Conservation (phyloP, 805 yeast species). For the Saccharomycopsis selenospora region DNA sequence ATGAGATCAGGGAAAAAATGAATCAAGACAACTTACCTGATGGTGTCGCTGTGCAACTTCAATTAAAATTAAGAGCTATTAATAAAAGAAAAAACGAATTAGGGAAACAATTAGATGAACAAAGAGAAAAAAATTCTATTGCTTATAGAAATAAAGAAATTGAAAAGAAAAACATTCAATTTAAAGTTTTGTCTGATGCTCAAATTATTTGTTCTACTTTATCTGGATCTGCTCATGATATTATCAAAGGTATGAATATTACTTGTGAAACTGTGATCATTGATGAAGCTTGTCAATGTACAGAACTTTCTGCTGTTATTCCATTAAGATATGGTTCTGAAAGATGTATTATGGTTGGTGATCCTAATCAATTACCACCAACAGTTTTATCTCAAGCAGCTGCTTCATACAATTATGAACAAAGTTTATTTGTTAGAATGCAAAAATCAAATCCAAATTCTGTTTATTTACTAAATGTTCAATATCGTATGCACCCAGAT, state of each 20-base stretch:
- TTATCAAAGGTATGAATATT: slow-evolving; percentile 65
- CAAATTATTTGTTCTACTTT: slow-evolving; percentile 86
- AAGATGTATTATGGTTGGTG: slow-evolving; percentile 95
- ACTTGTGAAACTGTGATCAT: slow-evolving; percentile 85
- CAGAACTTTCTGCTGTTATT: slow-evolving; percentile 83
- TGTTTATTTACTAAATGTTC: slow-evolving; percentile 75
- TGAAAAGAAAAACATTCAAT: slow-evolving; percentile 68
- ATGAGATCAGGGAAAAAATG: slow-evolving; percentile 40
- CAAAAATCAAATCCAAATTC: slow-evolving; percentile 54
- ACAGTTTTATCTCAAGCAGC: slow-evolving; percentile 91
- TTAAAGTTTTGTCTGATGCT: slow-evolving; percentile 61
- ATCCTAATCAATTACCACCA: slow-evolving; percentile 96
- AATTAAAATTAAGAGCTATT: slow-evolving; percentile 46
- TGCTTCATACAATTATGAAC: slow-evolving; percentile 71
- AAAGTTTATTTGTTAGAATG: slow-evolving; percentile 91
- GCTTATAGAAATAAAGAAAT: slow-evolving; percentile 70
- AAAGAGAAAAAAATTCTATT: slow-evolving; percentile 64
- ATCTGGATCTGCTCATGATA: slow-evolving; percentile 91
- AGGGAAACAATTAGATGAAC: slow-evolving; percentile 68
- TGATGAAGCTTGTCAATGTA: slow-evolving; percentile 97
- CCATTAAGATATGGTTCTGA: slow-evolving; percentile 89
- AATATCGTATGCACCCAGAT: slow-evolving; percentile 95
- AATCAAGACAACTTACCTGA: slow-evolving; percentile 31
- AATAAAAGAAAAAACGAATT: slow-evolving; percentile 56
- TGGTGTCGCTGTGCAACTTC: slow-evolving; percentile 39